Conservation (phyloP, 2,329 filamentous ascomycete species). For the Emergomyces orientalis region DNA sequence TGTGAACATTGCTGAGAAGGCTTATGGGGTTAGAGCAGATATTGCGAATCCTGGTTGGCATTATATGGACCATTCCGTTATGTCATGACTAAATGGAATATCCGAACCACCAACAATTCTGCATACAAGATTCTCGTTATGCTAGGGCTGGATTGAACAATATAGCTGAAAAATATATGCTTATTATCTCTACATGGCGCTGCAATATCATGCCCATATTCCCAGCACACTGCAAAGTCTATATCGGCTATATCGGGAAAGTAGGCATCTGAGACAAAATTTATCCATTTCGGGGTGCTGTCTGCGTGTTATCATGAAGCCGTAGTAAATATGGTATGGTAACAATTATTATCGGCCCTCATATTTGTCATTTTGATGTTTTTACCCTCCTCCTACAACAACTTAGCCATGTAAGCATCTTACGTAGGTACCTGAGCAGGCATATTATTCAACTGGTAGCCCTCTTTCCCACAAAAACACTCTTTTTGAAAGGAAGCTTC, state of each 20-base stretch:
- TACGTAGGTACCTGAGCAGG: too few relatives aligned
- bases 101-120: neutral
- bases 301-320: neutral
- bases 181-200: neutral
- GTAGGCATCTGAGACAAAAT: neutral
- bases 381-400: neutral
- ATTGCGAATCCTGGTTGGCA: slow-evolving; percentile 1
- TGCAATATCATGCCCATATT: neutral
- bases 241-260: neutral
- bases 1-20: slow-evolving; percentile 36
- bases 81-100: neutral
- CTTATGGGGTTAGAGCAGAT: neutral
- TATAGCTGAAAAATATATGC: neutral
- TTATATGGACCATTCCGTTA: neutral
- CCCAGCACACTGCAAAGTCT: neutral
- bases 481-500: too few relatives aligned
- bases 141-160: neutral
- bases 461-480: too few relatives aligned
- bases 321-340: neutral
- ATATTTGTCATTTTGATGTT: neutral
- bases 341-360: neutral
- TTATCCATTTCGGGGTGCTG: neutral
- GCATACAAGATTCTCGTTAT: neutral
- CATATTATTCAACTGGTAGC: too few relatives aligned
- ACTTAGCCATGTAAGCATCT: too few relatives aligned